Percentiles rank a stretch among this genome's conserved stretches.
phyloP scores from a whole-genome alignment of 805 yeast species.

The Saturnispora hagleri region DNA sequence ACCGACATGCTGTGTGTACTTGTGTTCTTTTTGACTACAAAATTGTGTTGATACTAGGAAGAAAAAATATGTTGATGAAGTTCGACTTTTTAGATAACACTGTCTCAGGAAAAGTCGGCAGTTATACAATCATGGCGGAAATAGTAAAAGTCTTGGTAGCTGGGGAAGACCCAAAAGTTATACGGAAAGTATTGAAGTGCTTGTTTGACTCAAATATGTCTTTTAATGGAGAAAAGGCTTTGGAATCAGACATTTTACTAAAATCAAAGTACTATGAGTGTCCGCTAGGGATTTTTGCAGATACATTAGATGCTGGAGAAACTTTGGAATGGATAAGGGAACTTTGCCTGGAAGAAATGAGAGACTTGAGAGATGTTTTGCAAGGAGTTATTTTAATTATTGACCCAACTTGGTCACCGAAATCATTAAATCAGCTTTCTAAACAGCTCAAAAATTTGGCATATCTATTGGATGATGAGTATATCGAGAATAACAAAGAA shows the following conservation, averaged over 20 bases:
- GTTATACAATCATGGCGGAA: not conserved
- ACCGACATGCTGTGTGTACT: not conserved
- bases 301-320: slow-evolving; percentile 27
- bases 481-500: not conserved
- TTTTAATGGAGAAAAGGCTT: not conserved
- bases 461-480: slow-evolving; percentile 3
- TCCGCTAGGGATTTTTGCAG: slow-evolving; percentile 22
- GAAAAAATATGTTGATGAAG: not conserved
- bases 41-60: not conserved
- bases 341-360: slow-evolving; percentile 29
- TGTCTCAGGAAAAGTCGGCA: not conserved
- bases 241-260: slow-evolving; percentile 4
- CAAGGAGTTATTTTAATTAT: slow-evolving; percentile 17
- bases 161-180: not conserved
- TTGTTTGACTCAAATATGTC: not conserved
- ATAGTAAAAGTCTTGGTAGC: not conserved
- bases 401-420: not conserved
- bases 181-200: not conserved
- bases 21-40: not conserved
- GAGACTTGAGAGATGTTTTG: slow-evolving; percentile 37
- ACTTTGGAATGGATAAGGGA: slow-evolving; percentile 31
- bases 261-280: slow-evolving; percentile 23
- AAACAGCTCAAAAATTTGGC: not conserved
- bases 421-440: not conserved
- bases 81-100: not conserved